These are phyloP conservation scores for Podosphaera fusca DNA, from an alignment of 2,329 filamentous ascomycete genomes.

Conservation along the genomic window DNA sequence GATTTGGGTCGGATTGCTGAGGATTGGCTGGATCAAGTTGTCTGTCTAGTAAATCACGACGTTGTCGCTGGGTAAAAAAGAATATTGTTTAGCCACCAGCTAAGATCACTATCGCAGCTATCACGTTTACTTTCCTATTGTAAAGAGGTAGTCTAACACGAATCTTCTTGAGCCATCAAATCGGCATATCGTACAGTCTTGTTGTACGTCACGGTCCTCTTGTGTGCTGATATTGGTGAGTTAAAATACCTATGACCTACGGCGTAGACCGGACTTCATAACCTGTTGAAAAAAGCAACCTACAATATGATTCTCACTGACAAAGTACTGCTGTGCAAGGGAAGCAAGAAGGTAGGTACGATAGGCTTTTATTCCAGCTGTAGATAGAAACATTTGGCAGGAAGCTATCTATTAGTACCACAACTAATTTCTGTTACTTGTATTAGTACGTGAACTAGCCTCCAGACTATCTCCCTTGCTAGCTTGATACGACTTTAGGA, in stretches of 20 bases:
- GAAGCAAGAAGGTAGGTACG: too few relatives aligned
- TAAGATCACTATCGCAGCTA: neutral
- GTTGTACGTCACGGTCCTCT: neutral
- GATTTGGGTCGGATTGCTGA: neutral
- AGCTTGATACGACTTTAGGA: too few relatives aligned
- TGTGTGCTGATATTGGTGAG: neutral
- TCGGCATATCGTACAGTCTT: neutral
- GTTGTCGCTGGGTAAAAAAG: neutral
- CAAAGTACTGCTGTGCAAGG: too few relatives aligned
- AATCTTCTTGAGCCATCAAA: neutral
- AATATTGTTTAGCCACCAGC: neutral
- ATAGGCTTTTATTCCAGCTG: too few relatives aligned
- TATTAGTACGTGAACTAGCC: too few relatives aligned
- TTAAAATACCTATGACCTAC: neutral
- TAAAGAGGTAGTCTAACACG: conserved; percentile 6
- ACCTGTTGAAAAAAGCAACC: too few relatives aligned
- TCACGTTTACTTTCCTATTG: neutral
- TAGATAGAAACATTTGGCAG: too few relatives aligned
- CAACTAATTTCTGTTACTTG: too few relatives aligned
- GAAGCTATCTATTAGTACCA: too few relatives aligned
- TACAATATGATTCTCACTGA: too few relatives aligned
- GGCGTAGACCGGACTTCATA: neutral
- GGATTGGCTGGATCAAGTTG: neutral
- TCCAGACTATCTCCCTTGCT: too few relatives aligned
- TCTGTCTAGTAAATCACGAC: neutral